Conservation (phyloP, 2,329 filamentous ascomycete genomes). For the Venturia oleaginea region DNA sequence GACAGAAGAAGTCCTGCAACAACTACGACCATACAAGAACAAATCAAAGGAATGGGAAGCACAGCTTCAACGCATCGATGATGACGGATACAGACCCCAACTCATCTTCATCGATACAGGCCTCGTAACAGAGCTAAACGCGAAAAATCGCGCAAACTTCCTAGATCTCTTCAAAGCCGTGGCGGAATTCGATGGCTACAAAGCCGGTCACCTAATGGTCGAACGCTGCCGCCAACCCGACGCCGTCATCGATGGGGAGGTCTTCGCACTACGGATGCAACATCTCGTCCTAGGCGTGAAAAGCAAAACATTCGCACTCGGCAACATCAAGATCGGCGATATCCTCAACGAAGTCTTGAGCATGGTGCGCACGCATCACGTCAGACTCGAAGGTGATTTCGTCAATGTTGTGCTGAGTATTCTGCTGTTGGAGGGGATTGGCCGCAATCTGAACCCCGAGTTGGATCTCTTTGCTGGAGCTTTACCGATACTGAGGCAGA, state of each 20-base stretch:
- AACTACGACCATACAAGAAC: constrained; percentile 64
- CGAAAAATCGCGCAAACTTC: constrained; percentile 79
- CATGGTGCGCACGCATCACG: constrained; percentile 90
- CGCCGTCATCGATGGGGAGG: constrained; percentile 76
- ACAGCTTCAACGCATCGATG: constrained; percentile 67
- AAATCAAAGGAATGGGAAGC: constrained; percentile 62
- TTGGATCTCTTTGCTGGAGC: constrained; percentile 81
- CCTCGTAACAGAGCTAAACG: constrained; percentile 86
- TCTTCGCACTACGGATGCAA: constrained; percentile 95
- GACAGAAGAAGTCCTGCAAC: constrained; percentile 75
- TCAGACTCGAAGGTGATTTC: constrained; percentile 91
- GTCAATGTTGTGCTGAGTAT: constrained; percentile 98
- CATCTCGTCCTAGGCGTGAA: constrained; percentile 89
- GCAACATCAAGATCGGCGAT: constrained; percentile 93
- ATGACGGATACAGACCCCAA: constrained; percentile 84
- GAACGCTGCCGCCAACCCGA: constrained; percentile 89
- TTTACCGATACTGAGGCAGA: constrained; percentile 78
- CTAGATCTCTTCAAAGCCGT: constrained; percentile 91
- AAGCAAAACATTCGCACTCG: constrained; percentile 78
- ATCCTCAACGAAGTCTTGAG: constrained; percentile 80
- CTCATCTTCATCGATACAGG: constrained; percentile 97
- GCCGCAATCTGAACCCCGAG: constrained; percentile 73
- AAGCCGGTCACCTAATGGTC: constrained; percentile 90
- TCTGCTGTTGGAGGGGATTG: constrained; percentile 86
- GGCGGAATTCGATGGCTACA: constrained; percentile 94